Base-by-base conservation (phyloP, 352 stramenopile species). In the Peronospora destructor region DNA sequence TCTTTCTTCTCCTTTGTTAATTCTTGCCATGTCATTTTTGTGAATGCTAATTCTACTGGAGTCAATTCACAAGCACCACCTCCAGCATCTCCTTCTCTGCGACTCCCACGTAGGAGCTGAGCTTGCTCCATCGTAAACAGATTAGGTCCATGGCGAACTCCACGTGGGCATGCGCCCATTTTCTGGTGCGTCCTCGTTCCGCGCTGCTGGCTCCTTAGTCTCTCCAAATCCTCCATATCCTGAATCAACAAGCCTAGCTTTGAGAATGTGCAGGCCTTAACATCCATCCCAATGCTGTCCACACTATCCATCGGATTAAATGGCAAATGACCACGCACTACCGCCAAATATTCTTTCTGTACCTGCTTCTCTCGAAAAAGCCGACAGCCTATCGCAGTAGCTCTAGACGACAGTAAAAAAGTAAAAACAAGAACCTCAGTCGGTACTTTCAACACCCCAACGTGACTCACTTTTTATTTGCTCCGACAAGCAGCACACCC, bases 331-430 rank as follows among this genome's bases (percentile, higher is more conserved):
- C 84, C 85, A 6, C 68, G 66, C 16, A 95, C 74, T 16, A 95
- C 59, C 0, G 85, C 84, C 26, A 95, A 57, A 60, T 95, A 95
- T 40, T 87, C 69, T 39, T 95, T 95, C 48, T 89, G 66, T 21
- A 85, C 76, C 30, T 70, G 59, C 49, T 92, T 87, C 42, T 91
- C 69, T 6, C 76, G 70, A 40, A 95, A 95, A 13, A 94, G 64
- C 7, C 62, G 63, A 44, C 70, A 85, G 8, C 71, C 83, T 16
- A 71, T 64, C 11, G 78, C 63, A 13, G 84, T 88, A 4, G 76
- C 78, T 47, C 81, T 91, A 44, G 16, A 61, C 44, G 39, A 33
- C 10, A 14, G 8, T n/a, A 14, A 34, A 4, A 49, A 26, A 14
- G 8, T n/a, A 14, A 34, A 4, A 49, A 26, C 10, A 34, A 30